Conservation (phyloP, 1,284 basidiomycete genomes). For the Apiotrichum sp. region DNA sequence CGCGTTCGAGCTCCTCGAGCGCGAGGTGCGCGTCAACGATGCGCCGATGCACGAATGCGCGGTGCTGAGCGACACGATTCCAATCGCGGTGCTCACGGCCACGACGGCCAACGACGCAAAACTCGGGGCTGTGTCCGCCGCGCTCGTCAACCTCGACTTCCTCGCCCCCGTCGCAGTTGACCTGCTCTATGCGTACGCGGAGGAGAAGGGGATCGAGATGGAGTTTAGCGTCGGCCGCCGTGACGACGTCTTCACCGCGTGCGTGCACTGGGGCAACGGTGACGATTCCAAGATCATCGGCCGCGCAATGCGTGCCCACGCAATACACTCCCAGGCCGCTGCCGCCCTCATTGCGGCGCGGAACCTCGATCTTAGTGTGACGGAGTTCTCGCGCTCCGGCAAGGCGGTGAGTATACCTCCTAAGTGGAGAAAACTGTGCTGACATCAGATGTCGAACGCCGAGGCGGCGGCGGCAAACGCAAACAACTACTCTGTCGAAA, state of each 20-base stretch:
- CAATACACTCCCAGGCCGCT: neutral
- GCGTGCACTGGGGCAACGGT: constrained; percentile 2
- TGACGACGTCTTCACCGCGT: neutral
- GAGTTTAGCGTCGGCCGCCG: neutral
- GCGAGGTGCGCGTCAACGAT: neutral
- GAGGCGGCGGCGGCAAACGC: too few species aligned
- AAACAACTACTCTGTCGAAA: too few species aligned
- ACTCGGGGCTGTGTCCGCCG: neutral
- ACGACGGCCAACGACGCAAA: neutral
- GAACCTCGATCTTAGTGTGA: neutral
- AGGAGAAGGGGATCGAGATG: neutral
- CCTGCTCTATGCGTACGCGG: neutral
- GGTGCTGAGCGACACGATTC: neutral
- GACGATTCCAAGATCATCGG: neutral
- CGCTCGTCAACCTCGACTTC: neutral
- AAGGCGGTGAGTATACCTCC: neutral
- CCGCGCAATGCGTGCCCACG: neutral
- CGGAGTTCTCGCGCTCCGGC: neutral
- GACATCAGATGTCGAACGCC: too few species aligned
- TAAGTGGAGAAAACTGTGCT: too few species aligned
- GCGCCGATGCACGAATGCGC: neutral
- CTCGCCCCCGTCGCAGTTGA: neutral
- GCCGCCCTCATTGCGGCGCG: neutral
- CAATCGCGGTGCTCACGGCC: neutral
- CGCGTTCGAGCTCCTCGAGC: neutral